Evolutionary conservation across 1,284 basidiomycete species (phyloP).

Genomic region (Vanrija sp.): DNA sequence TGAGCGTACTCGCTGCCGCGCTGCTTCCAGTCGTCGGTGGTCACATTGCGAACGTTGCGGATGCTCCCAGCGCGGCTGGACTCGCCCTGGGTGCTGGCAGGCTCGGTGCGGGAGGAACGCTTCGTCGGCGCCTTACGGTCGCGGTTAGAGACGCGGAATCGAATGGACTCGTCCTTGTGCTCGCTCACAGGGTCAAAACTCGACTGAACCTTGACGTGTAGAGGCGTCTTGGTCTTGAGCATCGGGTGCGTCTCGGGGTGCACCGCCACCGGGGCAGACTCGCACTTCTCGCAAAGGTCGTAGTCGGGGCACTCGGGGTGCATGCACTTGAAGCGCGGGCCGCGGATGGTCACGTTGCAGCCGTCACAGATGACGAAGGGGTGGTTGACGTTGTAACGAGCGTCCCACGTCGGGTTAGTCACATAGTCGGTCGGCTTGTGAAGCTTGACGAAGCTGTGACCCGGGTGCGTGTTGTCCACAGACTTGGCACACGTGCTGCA

Average conservation of each 20-base stretch:
- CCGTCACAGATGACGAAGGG: constrained; percentile 42
- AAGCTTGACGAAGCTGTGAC: constrained; percentile 70
- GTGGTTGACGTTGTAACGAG: constrained; percentile 53
- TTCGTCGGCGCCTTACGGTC: neutral
- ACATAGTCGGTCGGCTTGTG: constrained; percentile 54
- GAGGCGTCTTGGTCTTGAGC: constrained; percentile 64
- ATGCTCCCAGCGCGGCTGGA: neutral
- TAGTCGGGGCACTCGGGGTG: constrained; percentile 74
- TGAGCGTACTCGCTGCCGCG: constrained; percentile 14
- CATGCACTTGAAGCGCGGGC: constrained; percentile 60
- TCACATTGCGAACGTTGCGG: neutral
- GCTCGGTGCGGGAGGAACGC: neutral
- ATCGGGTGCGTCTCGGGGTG: constrained; percentile 72
- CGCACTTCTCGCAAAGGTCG: constrained; percentile 76
- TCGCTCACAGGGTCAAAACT: constrained; percentile 21
- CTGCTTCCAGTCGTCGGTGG: neutral
- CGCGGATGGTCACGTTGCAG: constrained; percentile 37
- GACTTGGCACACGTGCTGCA: constrained; percentile 66
- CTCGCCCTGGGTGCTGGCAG: neutral
- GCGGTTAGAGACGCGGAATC: neutral
- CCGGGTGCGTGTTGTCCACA: constrained; percentile 66
- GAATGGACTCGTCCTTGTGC: constrained; percentile 12
- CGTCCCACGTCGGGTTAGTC: constrained; percentile 20
- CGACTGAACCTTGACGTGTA: constrained; percentile 33
- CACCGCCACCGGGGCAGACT: constrained; percentile 69